Base-by-base conservation (phyloP, 257 asterid genomes). In the Solanum lycopersicoides region DNA sequence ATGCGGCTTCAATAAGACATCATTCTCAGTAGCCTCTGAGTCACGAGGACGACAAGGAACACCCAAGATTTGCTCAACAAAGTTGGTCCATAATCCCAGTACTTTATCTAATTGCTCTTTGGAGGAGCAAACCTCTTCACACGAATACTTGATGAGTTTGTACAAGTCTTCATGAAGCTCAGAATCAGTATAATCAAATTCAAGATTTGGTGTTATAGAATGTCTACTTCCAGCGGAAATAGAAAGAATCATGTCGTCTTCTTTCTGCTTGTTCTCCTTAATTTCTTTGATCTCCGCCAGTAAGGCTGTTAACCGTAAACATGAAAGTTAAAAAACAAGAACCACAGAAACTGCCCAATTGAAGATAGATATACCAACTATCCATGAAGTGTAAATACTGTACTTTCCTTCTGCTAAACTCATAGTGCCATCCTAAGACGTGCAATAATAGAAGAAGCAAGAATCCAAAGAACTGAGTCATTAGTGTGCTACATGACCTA, bases 71-170 rank as follows among this genome's bases (percentile, higher is more conserved):
- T 94, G 98, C 94, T 97, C 99, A 86, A 97, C 91, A 90, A 96
- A 96, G 85, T 92, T 91, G 83, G 96, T 94, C 99, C 99, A 97
- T 83, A 96, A 94, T 91, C 94, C 91, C 94, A 96, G 87, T 86
- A 96, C 95, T 89, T 95, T 96, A 87, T 92, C 93, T 44, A 90
- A 86, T 89, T 97, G 99, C 86, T 97, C 99, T 92, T 97, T 94
- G 21, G 96, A 93, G 69, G 99, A 92, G 93, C 98, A 97, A 89
- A 97, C 92, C 93, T 97, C 99, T 88, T 97, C 97, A 88, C 98
- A 95, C 3, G 99, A 97, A 90, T 94, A 96, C 89, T 92, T 93
- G 84, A 97, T 93, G 85, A 97, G 95, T 91, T 93, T 94, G 88
- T 92, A 95, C 89, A 97, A 84, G 89, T 94, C 98, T 87, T 96